Evolutionary conservation across 148 eudicot genomes (phyloP).

Genomic region (Pharnaceum exiguum): DNA sequence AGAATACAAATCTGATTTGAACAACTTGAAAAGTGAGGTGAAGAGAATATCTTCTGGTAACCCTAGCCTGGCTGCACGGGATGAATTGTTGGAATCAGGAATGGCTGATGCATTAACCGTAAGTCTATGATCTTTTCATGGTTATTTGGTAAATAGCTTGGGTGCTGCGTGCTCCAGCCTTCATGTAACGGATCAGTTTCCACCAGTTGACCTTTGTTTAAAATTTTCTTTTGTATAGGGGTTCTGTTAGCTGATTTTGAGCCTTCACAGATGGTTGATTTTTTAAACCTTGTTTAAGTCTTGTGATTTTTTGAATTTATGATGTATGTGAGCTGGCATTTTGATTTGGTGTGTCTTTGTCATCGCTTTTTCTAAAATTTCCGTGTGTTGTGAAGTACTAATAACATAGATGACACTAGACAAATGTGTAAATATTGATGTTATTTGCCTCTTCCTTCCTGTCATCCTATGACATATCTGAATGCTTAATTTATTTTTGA

Average conservation of each 20-base stretch:
- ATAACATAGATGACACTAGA: too few relatives aligned
- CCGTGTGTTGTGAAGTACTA: background rate
- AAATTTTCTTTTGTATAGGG: too few relatives aligned
- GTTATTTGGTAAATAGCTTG: background rate
- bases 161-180: background rate
- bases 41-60: conserved; percentile 42
- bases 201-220: too few relatives aligned
- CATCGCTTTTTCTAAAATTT: background rate
- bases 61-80: conserved; percentile 40
- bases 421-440: too few relatives aligned
- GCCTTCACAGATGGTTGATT: too few relatives aligned
- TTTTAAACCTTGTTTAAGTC: too few relatives aligned
- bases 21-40: conserved; percentile 53
- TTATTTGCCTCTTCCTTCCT: background rate
- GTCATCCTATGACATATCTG: background rate
- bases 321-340: too few relatives aligned
- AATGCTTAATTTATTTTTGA: background rate
- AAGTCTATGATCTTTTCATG: conserved; percentile 1
- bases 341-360: too few relatives aligned
- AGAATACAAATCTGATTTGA: conserved; percentile 58
- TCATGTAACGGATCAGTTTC: background rate
- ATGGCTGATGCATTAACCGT: conserved; percentile 47
- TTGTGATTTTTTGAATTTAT: too few relatives aligned
- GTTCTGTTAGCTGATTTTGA: too few relatives aligned
- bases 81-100: conserved; percentile 62